Evolutionary conservation across 148 eudicot species (phyloP).

Genomic region (Vaccinium darrowii): DNA sequence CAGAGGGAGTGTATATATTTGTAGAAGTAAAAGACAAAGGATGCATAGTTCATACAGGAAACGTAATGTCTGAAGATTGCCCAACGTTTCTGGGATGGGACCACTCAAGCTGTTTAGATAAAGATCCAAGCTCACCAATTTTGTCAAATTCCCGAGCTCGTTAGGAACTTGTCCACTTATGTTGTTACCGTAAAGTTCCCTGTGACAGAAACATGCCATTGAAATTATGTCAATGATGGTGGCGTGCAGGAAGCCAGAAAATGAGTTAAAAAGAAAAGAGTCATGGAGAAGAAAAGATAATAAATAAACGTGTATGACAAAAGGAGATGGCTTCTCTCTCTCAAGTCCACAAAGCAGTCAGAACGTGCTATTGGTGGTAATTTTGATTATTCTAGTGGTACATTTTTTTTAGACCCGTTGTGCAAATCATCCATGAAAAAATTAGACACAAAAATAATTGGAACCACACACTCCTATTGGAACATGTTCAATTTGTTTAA

Average conservation of each 20-base stretch:
- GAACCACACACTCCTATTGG: too few species aligned
- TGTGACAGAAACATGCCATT: constrained; percentile 27
- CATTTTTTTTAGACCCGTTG: neutral
- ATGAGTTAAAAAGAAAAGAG: neutral
- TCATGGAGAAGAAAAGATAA: neutral
- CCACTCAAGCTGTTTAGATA: constrained; percentile 63
- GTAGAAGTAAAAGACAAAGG: neutral
- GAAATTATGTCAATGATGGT: neutral
- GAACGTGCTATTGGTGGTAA: neutral
- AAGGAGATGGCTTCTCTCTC: neutral
- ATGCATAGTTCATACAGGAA: constrained; percentile 59
- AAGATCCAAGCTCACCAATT: constrained; percentile 86
- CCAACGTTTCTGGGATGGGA: constrained; percentile 62
- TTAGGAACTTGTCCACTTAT: constrained; percentile 65
- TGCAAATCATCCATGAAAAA: neutral
- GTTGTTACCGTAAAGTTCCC: constrained; percentile 78
- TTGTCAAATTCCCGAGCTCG: constrained; percentile 77
- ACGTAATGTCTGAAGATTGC: constrained; percentile 59
- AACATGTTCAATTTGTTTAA: too few species aligned
- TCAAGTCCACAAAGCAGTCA: neutral
- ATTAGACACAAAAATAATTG: neutral
- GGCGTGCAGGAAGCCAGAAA: neutral
- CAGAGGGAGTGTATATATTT: neutral
- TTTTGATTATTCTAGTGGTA: neutral
- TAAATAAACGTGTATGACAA: neutral